Evolutionary conservation across 2,329 filamentous ascomycete genomes (phyloP).

Genomic region (Hypoxylon sp.): DNA sequence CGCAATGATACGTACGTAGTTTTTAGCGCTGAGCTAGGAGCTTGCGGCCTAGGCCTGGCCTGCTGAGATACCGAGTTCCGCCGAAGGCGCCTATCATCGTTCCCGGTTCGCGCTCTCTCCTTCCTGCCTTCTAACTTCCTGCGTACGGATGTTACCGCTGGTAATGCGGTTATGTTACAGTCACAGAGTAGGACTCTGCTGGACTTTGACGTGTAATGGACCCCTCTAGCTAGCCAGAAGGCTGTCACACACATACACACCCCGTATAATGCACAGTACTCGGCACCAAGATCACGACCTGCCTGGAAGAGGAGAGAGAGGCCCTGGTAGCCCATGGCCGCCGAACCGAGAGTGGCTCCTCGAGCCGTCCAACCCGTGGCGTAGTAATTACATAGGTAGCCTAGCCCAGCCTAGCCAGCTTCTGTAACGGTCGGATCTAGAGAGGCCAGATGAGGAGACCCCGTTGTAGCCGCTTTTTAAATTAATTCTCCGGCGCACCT

Average conservation of each 20-base stretch:
- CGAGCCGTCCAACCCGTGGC: conserved; percentile 38
- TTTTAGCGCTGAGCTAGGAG: conserved; percentile 29
- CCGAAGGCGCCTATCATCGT: conserved; percentile 23
- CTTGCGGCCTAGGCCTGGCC: conserved; percentile 22
- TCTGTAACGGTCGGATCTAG: conserved; percentile 39
- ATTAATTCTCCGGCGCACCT: conserved; percentile 46
- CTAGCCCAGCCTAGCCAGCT: conserved; percentile 28
- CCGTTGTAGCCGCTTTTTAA: conserved; percentile 42
- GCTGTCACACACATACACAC: background rate
- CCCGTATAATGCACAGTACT: conserved; percentile 17
- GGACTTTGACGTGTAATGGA: conserved; percentile 26
- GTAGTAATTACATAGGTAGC: conserved; percentile 40
- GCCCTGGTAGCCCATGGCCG: conserved; percentile 18
- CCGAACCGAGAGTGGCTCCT: conserved; percentile 30
- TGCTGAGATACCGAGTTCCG: conserved; percentile 31
- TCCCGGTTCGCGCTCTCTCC: conserved; percentile 22
- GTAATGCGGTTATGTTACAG: conserved; percentile 31
- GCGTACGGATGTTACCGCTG: conserved; percentile 20
- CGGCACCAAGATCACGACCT: conserved; percentile 27
- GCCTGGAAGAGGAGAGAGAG: conserved; percentile 16
- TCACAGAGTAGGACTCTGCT: conserved; percentile 27
- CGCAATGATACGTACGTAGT: conserved; percentile 27
- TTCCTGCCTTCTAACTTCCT: conserved; percentile 11
- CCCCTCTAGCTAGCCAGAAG: conserved; percentile 12
- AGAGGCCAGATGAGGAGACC: conserved; percentile 35